Percentiles rank a stretch among this genome's conserved stretches.
Conservation (phyloP, 129 eudicot species). For the Calendula officinalis region DNA sequence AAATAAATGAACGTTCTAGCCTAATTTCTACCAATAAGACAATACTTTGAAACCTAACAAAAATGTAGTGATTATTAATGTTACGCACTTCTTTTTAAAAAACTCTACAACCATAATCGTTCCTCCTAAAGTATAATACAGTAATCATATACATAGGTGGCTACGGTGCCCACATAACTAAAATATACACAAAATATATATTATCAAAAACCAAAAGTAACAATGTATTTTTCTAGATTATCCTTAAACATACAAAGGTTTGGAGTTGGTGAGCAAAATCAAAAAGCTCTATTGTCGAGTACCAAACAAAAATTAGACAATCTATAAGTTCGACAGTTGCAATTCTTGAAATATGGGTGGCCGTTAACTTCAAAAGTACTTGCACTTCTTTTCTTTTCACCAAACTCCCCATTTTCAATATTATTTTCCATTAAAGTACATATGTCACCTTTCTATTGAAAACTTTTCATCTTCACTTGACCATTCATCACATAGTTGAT, state of each 20-base stretch:
- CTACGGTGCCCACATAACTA: too few species aligned
- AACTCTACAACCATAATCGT: too few species aligned
- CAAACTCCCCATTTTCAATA: constrained; percentile 34
- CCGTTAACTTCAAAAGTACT: constrained; percentile 33
- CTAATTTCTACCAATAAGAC: too few species aligned
- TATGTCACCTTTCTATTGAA: constrained; percentile 23
- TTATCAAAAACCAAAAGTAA: too few species aligned
- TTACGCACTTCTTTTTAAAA: too few species aligned
- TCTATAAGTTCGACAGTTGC: constrained; percentile 28
- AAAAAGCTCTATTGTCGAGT: constrained; percentile 18
- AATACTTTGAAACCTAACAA: too few species aligned
- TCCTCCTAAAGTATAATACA: too few species aligned
- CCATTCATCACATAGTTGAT: constrained; percentile 36
- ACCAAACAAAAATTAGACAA: constrained; percentile 33
- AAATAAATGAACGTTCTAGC: too few species aligned
- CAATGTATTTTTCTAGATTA: constrained; percentile 18
- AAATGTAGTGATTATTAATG: too few species aligned
- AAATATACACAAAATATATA: too few species aligned
- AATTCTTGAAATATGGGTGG: constrained; percentile 41
- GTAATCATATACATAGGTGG: too few species aligned
- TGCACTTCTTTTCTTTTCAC: constrained; percentile 32
- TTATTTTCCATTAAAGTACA: constrained; percentile 28
- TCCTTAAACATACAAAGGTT: constrained; percentile 24
- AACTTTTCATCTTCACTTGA: constrained; percentile 19
- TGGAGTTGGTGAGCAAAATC: constrained; percentile 36